These are phyloP conservation scores for Chlamydomonas urium DNA, from an alignment of 139 green algal species.

Conservation along the genomic window DNA sequence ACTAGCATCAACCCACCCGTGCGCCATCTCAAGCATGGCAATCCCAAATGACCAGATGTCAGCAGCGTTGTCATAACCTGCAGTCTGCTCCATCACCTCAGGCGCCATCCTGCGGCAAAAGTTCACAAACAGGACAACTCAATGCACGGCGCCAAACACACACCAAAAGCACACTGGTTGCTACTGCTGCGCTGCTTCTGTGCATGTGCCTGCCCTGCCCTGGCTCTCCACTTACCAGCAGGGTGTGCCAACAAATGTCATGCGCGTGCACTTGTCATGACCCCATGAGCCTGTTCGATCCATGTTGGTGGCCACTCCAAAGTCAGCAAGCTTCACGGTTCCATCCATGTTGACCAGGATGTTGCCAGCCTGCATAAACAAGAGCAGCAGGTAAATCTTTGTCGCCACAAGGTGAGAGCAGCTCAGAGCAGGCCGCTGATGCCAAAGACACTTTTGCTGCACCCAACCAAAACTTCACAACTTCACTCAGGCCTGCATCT, in stretches of 20 bases:
- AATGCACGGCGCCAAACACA: no score
- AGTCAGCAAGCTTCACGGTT: slow-evolving; percentile 91
- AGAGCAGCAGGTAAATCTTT: no score
- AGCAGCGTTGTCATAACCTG: slow-evolving; percentile 78
- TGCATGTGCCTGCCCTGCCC: slow-evolving; percentile 57
- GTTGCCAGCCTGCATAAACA: slow-evolving; percentile 98
- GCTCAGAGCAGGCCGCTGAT: no score
- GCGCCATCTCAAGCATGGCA: slow-evolving; percentile 95
- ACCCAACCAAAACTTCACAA: no score
- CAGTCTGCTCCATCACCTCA: slow-evolving; percentile 96
- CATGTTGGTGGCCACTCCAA: slow-evolving; percentile 90
- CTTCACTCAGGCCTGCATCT: not conserved
- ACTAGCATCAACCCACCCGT: no score
- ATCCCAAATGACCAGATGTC: slow-evolving; percentile 99
- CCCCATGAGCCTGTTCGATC: slow-evolving; percentile 86
- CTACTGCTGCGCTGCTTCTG: slow-evolving; percentile 88
- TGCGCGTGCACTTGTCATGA: slow-evolving; percentile 64
- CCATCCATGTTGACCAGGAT: slow-evolving; percentile 93
- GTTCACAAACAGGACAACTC: no score
- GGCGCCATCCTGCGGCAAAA: slow-evolving; percentile 99
- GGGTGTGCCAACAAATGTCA: slow-evolving; percentile 69
- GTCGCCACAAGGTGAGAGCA: no score
- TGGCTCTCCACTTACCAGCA: slow-evolving; percentile 26
- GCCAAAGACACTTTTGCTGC: no score
- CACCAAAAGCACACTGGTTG: no score